Evolutionary conservation across 225 moss, liverwort and hornwort species (phyloP), one percentile per base, ranked within the genome.

Genomic region (Asterella californica): DNA sequence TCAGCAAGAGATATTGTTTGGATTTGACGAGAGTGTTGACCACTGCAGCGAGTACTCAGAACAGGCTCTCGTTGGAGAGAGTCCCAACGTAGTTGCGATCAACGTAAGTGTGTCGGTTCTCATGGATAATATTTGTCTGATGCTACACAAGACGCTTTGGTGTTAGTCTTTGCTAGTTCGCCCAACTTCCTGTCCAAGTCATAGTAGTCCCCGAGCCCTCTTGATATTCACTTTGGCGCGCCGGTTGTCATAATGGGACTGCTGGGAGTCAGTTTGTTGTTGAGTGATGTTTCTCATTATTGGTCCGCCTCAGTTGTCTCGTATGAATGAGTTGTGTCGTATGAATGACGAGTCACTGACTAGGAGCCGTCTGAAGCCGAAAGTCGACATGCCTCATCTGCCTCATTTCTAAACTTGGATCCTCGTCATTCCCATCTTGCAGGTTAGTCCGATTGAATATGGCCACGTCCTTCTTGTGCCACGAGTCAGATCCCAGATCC

Each of bases 381-480:
- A n/a, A n/a, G n/a, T n/a, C n/a, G n/a, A n/a, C n/a, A n/a, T n/a
- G n/a, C n/a, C n/a, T n/a, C n/a, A n/a, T n/a, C n/a, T n/a, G n/a
- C n/a, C n/a, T n/a, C n/a, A n/a, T n/a, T n/a, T n/a, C n/a, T n/a
- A n/a, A n/a, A n/a, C n/a, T n/a, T n/a, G n/a, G n/a, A n/a, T n/a
- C n/a, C n/a, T 48, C 4, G 73, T 37, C 9, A 49, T 24, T 73
- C 42, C 21, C 52, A 24, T 76, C 0, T 15, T 88, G 65, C 89
- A 97, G 96, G 97, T 99, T 10, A 99, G 94, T 78, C 97, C 97
- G 21, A 99, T 99, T 64, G 94, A 99, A 48, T 94, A 91, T 59
- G 97, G 97, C 19, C 94, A 99, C 37, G 87, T 99, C 1, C 80
- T 99, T 27, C 87, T 99, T 32, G 87, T 99, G 45, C 94, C 97